Percentiles rank a stretch among this genome's conserved stretches.
phyloP scores from a whole-genome alignment of 352 stramenopile species.

The Phytophthora capsici region DNA sequence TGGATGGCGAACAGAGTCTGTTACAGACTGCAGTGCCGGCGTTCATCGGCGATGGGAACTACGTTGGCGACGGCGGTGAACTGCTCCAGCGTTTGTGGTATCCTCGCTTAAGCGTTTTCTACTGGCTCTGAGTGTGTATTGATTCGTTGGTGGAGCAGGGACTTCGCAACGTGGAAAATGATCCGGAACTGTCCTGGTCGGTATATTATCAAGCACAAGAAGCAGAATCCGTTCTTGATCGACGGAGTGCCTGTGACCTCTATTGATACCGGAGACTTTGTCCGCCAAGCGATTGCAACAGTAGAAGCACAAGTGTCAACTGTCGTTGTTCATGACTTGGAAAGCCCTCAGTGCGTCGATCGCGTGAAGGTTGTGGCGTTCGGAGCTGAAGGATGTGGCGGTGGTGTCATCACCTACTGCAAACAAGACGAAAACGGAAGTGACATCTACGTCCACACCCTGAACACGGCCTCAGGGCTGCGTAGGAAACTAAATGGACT shows the following conservation, averaged over 20 bases:
- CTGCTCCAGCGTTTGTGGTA: constrained; percentile 64
- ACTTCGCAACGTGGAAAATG: constrained; percentile 72
- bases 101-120: not conserved
- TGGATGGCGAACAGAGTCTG: constrained; percentile 10
- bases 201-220: constrained; percentile 69
- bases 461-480: constrained; percentile 70
- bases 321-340: constrained; percentile 43
- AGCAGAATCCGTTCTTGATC: constrained; percentile 42
- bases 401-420: constrained; percentile 77
- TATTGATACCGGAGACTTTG: constrained; percentile 39
- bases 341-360: constrained; percentile 54
- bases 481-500: constrained; percentile 62
- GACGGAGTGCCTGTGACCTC: constrained; percentile 39
- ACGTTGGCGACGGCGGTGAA: constrained; percentile 55
- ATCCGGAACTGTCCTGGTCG: constrained; percentile 72
- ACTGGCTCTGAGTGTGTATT: not conserved
- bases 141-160: constrained; percentile 34
- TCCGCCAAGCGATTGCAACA: constrained; percentile 28
- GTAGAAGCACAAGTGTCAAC: not conserved
- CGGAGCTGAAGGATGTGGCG: constrained; percentile 31
- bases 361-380: constrained; percentile 67
- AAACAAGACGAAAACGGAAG: constrained; percentile 34
- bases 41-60: constrained; percentile 61
- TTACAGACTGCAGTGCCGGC: not conserved
- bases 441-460: constrained; percentile 58